Conservation (phyloP, 805 yeast species). For the Candida schatavii region DNA sequence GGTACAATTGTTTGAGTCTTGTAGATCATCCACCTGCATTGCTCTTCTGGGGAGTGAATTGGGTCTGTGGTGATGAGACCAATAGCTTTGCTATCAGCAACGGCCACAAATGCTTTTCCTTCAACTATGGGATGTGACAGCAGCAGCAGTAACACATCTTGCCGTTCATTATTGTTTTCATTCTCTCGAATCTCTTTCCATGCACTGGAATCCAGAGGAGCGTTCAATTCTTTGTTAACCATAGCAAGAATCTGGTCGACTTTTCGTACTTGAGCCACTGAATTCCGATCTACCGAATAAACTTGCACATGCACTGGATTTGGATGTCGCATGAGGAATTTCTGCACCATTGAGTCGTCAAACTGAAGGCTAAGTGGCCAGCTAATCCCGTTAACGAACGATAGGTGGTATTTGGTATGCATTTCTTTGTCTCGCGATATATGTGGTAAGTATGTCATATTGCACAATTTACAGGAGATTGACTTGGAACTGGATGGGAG, state of each 20-base stretch:
- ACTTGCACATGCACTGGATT: background rate
- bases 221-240: conserved; percentile 60
- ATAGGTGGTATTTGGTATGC: conserved; percentile 53
- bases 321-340: conserved; percentile 1
- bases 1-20: conserved; percentile 52
- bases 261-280: conserved; percentile 20
- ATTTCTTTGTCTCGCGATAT: conserved; percentile 39
- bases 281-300: conserved; percentile 19
- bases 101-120: conserved; percentile 45
- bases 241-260: conserved; percentile 40
- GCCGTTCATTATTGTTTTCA: background rate
- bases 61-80: conserved; percentile 58
- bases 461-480: conserved; percentile 47
- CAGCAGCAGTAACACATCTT: background rate
- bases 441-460: conserved; percentile 49
- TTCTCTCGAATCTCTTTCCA: conserved; percentile 22
- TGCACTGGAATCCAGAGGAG: conserved; percentile 38
- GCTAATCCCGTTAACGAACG: conserved; percentile 46
- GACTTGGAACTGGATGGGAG: conserved; percentile 10
- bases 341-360: conserved; percentile 1
- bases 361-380: conserved; percentile 44
- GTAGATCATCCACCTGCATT: conserved; percentile 60
- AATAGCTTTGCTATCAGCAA: conserved; percentile 45
- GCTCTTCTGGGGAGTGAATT: conserved; percentile 17
- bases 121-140: conserved; percentile 6